Base-by-base conservation (phyloP, 176 grass and related monocot genomes). In the Carex kokanica region DNA sequence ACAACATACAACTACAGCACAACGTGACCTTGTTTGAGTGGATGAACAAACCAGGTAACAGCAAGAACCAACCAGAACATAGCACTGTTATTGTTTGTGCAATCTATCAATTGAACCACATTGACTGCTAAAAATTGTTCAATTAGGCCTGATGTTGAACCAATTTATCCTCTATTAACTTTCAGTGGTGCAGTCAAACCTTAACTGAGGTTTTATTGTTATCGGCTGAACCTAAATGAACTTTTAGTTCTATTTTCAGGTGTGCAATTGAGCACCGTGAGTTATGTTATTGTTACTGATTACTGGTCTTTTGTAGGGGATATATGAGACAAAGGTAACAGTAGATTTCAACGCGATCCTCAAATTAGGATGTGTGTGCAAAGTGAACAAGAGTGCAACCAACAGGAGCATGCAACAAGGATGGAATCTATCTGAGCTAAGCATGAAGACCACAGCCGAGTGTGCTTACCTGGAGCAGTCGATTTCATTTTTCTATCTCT, bases 401-500 rank as follows among this genome's bases (percentile, higher is more conserved):
- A 79, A 64, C 21, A 83, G 88, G 86, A 95, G 79, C 85, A 84
- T 89, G 77, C 89, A 94, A 87, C 88, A 95, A 60, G 92, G 89
- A 91, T 98, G 95, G 95, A 85, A 93, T 88, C 86, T 98, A 47
- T 73, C 59, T 80, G 95, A 95, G 70, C 81, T 98, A 62, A 91
- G 88, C 78, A 98, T 98, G 95, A 98, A 98, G 85, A 98, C 92
- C 69, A 98, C 92, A 11, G 83, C 95, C 15, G 95, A 98, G 86
- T 98, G 89, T 88, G 92, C 95, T 85, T 98, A 94, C 79, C 82
- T 98, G 82, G 92, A 98, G 71, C 90, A 98, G 60, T 53, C 86
- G 68, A 87, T 94, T 88, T 91, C 95, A 31, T 94, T 93, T 89
- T 93, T 98, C 80, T 98, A 93, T 84, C 77, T 98, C 64, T 98